Conservation (phyloP, 306 rosid species). For the Albizia julibrissin region DNA sequence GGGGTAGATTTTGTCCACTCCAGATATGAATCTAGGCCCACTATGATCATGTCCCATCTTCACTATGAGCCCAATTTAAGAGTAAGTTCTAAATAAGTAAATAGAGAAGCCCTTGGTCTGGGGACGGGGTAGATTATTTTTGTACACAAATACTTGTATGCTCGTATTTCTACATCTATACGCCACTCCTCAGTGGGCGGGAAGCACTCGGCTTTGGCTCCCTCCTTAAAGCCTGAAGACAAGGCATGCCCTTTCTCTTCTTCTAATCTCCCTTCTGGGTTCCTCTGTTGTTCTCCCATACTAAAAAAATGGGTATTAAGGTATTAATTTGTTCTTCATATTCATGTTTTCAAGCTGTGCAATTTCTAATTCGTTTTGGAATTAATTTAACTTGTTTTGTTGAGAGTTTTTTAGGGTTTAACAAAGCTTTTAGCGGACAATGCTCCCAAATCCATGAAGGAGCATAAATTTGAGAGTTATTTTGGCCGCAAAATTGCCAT, state of each 20-base stretch:
- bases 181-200: constrained; percentile 38
- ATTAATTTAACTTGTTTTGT: background rate
- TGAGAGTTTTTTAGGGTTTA: constrained; percentile 74
- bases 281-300: background rate
- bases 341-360: background rate
- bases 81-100: background rate
- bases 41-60: background rate
- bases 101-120: background rate
- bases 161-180: background rate
- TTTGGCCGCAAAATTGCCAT: constrained; percentile 94
- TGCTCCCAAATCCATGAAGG: constrained; percentile 92
- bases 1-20: background rate
- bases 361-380: background rate
- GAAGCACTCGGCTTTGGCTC: constrained; percentile 30
- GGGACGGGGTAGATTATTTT: background rate
- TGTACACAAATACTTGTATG: background rate
- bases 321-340: constrained; percentile 37
- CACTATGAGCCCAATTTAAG: background rate
- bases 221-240: background rate
- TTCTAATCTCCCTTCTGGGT: background rate
- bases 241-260: constrained; percentile 1
- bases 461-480: constrained; percentile 88
- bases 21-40: background rate
- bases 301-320: constrained; percentile 70
- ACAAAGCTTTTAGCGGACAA: constrained; percentile 95